Evolutionary conservation across 192 early-diverging fungal species (phyloP).

Genomic region (Mortierella antarctica): DNA sequence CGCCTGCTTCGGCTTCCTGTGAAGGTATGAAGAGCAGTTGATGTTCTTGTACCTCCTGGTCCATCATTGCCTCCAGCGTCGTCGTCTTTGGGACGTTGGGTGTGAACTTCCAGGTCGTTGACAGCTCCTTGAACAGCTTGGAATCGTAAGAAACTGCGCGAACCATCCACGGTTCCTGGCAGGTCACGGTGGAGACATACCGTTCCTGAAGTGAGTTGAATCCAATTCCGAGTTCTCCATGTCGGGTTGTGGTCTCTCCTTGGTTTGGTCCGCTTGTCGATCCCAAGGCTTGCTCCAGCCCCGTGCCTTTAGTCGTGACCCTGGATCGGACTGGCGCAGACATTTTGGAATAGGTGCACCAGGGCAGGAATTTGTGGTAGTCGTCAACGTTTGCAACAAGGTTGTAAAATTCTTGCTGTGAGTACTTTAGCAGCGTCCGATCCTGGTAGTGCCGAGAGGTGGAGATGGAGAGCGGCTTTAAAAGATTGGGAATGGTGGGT

Average conservation of each 20-base stretch:
- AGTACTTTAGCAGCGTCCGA: constrained; percentile 64
- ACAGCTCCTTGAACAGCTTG: constrained; percentile 72
- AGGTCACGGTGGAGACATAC: constrained; percentile 82
- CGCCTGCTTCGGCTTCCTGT: not conserved
- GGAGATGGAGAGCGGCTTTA: constrained; percentile 19
- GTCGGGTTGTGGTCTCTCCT: constrained; percentile 46
- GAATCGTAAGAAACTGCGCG: constrained; percentile 60
- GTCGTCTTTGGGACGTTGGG: constrained; percentile 58
- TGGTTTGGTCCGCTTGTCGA: not conserved
- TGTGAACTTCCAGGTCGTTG: constrained; percentile 74
- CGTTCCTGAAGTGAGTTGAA: constrained; percentile 82
- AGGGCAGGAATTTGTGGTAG: constrained; percentile 87
- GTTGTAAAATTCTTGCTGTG: constrained; percentile 81
- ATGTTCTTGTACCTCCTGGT: constrained; percentile 30
- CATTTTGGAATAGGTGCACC: constrained; percentile 76
- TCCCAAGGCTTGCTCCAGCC: not conserved
- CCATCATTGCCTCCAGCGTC: constrained; percentile 43
- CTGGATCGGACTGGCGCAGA: constrained; percentile 39
- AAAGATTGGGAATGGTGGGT: constrained; percentile 22
- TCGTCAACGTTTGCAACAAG: constrained; percentile 85
- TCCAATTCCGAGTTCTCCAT: constrained; percentile 83
- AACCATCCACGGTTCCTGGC: constrained; percentile 70
- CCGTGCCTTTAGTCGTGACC: not conserved
- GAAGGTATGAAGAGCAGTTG: constrained; percentile 10
- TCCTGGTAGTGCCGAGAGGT: constrained; percentile 32